These are phyloP conservation scores for Saccharomycopsis hybrid DNA, from an alignment of 1,139 yeast genomes.

Conservation along the genomic window DNA sequence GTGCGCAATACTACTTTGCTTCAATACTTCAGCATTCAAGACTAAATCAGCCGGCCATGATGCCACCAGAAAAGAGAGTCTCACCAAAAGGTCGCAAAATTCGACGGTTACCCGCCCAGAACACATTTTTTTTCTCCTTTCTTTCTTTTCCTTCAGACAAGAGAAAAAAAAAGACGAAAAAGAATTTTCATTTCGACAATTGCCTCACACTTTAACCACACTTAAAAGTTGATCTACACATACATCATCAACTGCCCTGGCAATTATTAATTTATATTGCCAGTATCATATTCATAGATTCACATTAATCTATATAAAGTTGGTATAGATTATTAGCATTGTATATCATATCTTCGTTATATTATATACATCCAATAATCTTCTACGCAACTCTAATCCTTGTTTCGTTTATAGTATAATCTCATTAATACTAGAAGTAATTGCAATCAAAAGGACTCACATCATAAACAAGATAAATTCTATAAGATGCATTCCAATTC, in stretches of 20 bases:
- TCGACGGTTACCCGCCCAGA: background rate
- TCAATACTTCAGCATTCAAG: no score
- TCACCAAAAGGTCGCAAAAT: background rate
- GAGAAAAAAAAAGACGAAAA: background rate
- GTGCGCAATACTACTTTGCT: no score
- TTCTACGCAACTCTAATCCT: no score
- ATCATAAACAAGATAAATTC: no score
- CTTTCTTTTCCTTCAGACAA: background rate
- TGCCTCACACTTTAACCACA: no score
- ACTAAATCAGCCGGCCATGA: background rate
- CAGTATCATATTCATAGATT: background rate
- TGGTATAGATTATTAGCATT: background rate
- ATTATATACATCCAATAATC: no score
- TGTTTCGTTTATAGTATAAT: no score
- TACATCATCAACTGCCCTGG: background rate
- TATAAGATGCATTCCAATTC: no score
- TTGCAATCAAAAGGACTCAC: no score
- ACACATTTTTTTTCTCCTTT: background rate
- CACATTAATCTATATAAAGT: background rate
- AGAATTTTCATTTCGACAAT: background rate
- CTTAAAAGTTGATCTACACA: no score
- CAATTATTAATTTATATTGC: slow-evolving; percentile 1
- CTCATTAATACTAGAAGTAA: no score
- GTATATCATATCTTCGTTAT: no score
- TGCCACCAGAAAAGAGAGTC: background rate